Conservation (phyloP, 148 eudicot genomes). For the Beta vulgaris region DNA sequence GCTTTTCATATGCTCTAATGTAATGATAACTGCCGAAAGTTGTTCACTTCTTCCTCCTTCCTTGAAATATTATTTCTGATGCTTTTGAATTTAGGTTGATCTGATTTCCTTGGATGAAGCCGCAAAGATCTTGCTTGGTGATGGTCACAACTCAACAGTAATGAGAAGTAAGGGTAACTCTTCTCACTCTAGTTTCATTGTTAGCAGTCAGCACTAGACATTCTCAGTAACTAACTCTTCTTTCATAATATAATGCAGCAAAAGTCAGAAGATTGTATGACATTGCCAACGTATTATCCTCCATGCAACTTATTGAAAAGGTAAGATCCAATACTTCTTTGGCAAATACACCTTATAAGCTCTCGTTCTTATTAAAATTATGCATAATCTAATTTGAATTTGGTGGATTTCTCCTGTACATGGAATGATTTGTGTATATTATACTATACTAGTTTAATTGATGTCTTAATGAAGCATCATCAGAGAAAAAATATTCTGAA, state of each 20-base stretch:
- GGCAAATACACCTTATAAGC: not conserved
- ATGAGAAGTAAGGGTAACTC: conserved; percentile 62
- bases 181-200: conserved; percentile 11
- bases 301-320: conserved; percentile 92
- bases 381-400: no score
- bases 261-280: conserved; percentile 94
- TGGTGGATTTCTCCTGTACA: no score
- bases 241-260: conserved; percentile 61
- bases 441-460: no score
- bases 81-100: conserved; percentile 43
- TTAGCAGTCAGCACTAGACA: not conserved
- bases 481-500: not conserved
- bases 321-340: conserved; percentile 32
- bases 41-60: not conserved
- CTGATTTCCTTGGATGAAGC: conserved; percentile 88
- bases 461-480: not conserved
- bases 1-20: conserved; percentile 82
- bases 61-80: not conserved
- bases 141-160: conserved; percentile 57
- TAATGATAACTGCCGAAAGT: conserved; percentile 31
- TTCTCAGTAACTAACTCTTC: conserved; percentile 34
- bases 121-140: conserved; percentile 84
- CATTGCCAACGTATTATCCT: conserved; percentile 91
- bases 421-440: not conserved
- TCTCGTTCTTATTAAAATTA: not conserved